Evolutionary conservation across 306 rosid genomes (phyloP).

Genomic region (Begonia fuchsioides): DNA sequence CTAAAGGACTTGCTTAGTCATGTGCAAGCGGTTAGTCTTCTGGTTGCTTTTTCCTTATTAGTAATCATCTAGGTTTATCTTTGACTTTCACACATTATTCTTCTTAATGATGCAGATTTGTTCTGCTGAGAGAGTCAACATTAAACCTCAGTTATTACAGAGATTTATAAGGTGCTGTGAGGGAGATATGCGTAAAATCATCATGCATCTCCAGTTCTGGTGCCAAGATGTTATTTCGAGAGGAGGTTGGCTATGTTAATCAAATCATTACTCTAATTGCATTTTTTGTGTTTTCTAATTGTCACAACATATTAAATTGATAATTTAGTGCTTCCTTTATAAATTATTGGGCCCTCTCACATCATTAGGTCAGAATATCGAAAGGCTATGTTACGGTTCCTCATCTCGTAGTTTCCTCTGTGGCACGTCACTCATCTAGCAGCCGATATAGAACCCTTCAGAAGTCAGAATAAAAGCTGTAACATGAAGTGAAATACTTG

Average conservation of each 20-base stretch:
- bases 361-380: too few relatives aligned
- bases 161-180: slow-evolving; percentile 38
- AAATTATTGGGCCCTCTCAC: too few relatives aligned
- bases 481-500: too few relatives aligned
- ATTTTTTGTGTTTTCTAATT: too few relatives aligned
- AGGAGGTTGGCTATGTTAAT: slow-evolving; percentile 28
- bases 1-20: slow-evolving; percentile 49
- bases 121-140: slow-evolving; percentile 37
- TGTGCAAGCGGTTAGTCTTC: slow-evolving; percentile 44
- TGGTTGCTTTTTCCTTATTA: slow-evolving; percentile 1
- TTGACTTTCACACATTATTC: slow-evolving; percentile 4
- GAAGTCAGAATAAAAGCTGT: too few relatives aligned
- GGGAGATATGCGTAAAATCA: slow-evolving; percentile 71
- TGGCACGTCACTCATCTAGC: too few relatives aligned
- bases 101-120: slow-evolving; percentile 48
- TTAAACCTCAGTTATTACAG: slow-evolving; percentile 39
- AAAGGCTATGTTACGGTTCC: too few relatives aligned
- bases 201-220: slow-evolving; percentile 90
- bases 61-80: not conserved
- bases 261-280: too few relatives aligned
- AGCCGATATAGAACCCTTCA: too few relatives aligned
- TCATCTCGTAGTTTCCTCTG: too few relatives aligned
- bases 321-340: too few relatives aligned
- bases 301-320: too few relatives aligned
- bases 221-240: slow-evolving; percentile 40